phyloP scores from a whole-genome alignment of 139 green algal genomes.

The Gonium pectorale region DNA sequence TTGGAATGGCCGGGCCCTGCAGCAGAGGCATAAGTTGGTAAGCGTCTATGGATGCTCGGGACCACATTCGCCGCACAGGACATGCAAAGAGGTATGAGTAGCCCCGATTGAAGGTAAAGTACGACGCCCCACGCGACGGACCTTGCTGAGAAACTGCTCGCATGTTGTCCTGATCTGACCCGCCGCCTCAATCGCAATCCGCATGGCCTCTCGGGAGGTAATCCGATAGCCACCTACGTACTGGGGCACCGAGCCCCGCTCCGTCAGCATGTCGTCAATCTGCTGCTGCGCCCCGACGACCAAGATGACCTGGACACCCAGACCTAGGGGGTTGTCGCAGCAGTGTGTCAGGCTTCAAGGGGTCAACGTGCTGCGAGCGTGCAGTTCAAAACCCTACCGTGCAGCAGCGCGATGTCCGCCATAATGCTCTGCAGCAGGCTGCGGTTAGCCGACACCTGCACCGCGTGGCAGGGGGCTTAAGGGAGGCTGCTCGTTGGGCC shows the following conservation, averaged over 20 bases:
- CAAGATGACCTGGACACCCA: slow-evolving; percentile 91
- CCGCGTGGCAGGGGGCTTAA: no score
- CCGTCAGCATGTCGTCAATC: slow-evolving; percentile 72
- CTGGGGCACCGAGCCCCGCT: slow-evolving; percentile 50
- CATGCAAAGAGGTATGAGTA: no score
- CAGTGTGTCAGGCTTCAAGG: no score
- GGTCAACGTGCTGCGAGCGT: no score
- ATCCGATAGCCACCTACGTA: slow-evolving; percentile 87
- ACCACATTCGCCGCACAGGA: no score
- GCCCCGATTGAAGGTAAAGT: no score
- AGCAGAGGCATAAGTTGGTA: no score
- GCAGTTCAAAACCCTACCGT: slow-evolving; percentile 67
- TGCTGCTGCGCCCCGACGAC: slow-evolving; percentile 83
- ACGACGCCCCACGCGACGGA: background rate
- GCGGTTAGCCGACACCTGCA: slow-evolving; percentile 62
- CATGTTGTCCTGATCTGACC: slow-evolving; percentile 74
- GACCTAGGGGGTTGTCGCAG: slow-evolving; percentile 55
- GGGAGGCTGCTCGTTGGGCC: no score
- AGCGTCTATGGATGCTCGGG: no score
- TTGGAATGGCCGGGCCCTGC: slow-evolving; percentile 80
- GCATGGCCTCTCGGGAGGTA: slow-evolving; percentile 75
- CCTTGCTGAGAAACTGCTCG: slow-evolving; percentile 86
- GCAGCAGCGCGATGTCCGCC: slow-evolving; percentile 91
- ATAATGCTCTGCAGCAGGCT: slow-evolving; percentile 69
- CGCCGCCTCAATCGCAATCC: slow-evolving; percentile 78